Conservation (phyloP, 1,139 yeast genomes). For the Yamadazyma jaroonii region DNA sequence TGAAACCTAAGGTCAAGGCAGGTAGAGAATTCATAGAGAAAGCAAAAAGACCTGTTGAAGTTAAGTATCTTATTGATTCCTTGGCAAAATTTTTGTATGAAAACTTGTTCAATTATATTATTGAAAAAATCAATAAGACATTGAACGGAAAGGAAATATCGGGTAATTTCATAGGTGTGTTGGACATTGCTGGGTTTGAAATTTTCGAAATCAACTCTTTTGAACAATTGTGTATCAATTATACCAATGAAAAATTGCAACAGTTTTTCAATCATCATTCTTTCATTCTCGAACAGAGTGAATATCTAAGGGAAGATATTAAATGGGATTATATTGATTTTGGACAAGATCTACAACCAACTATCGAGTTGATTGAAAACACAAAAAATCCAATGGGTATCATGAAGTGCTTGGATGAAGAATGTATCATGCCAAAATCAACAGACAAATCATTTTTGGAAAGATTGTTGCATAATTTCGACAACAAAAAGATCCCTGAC, state of each 20-base stretch:
- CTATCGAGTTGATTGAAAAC: slow-evolving; percentile 83
- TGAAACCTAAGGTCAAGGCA: slow-evolving; percentile 85
- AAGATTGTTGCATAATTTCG: slow-evolving; percentile 66
- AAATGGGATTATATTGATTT: slow-evolving; percentile 97
- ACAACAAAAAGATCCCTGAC: slow-evolving; percentile 19
- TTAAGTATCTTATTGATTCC: slow-evolving; percentile 80
- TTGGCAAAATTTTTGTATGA: slow-evolving; percentile 86
- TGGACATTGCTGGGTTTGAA: slow-evolving; percentile 98
- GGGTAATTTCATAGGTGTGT: slow-evolving; percentile 77
- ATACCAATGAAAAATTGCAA: slow-evolving; percentile 93
- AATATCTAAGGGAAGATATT: slow-evolving; percentile 87
- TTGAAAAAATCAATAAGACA: slow-evolving; percentile 71
- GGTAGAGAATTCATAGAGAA: slow-evolving; percentile 86
- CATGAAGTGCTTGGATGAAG: slow-evolving; percentile 89
- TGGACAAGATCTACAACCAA: slow-evolving; percentile 94
- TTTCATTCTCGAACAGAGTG: slow-evolving; percentile 95
- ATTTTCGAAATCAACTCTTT: slow-evolving; percentile 88
- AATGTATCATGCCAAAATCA: slow-evolving; percentile 91
- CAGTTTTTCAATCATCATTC: slow-evolving; percentile 98
- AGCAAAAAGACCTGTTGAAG: slow-evolving; percentile 77
- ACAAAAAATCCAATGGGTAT: slow-evolving; percentile 76
- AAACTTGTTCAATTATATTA: slow-evolving; percentile 74
- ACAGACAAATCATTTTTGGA: slow-evolving; percentile 82
- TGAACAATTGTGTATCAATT: slow-evolving; percentile 95
- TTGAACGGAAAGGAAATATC: slow-evolving; percentile 33